phyloP scores from a whole-genome alignment of 345 rosid genomes.

The Jatropha curcas region DNA sequence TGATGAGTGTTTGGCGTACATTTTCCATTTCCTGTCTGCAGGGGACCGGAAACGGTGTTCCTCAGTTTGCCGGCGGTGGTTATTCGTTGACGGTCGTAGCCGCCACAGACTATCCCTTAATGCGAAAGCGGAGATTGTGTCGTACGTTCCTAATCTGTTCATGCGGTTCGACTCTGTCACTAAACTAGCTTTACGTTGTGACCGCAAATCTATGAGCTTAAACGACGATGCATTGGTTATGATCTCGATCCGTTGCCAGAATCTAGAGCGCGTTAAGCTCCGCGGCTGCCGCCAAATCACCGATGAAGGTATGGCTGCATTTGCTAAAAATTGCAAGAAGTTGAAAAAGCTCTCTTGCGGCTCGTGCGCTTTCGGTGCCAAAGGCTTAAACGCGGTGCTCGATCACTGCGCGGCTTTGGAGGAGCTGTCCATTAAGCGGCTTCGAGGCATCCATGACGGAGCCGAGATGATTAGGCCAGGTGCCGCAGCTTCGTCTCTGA shows the following conservation, averaged over 20 bases:
- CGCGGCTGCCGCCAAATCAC: slow-evolving; percentile 89
- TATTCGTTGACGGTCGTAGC: slow-evolving; percentile 66
- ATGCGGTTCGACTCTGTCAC: slow-evolving; percentile 71
- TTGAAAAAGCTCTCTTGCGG: slow-evolving; percentile 74
- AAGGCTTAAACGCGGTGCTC: slow-evolving; percentile 66
- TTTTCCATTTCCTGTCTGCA: slow-evolving; percentile 69
- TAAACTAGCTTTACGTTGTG: slow-evolving; percentile 74
- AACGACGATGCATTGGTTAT: slow-evolving; percentile 59
- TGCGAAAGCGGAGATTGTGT: slow-evolving; percentile 54
- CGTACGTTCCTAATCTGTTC: slow-evolving; percentile 46
- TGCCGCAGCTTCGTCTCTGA: slow-evolving; percentile 44
- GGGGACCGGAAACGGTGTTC: slow-evolving; percentile 78
- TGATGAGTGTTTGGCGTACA: slow-evolving; percentile 76
- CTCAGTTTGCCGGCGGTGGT: slow-evolving; percentile 75
- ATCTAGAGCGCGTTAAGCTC: slow-evolving; percentile 79
- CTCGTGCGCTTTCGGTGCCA: slow-evolving; percentile 80
- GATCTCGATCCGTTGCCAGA: slow-evolving; percentile 61
- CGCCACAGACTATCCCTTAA: slow-evolving; percentile 72
- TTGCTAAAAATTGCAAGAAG: slow-evolving; percentile 54
- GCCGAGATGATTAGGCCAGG: slow-evolving; percentile 43
- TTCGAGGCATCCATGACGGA: slow-evolving; percentile 55
- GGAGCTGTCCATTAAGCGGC: slow-evolving; percentile 65
- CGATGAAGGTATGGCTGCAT: slow-evolving; percentile 64
- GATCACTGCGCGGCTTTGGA: slow-evolving; percentile 53
- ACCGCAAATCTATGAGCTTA: slow-evolving; percentile 58